Evolutionary conservation across 768 basidiomycete genomes (phyloP), one percentile per base, ranked within the genome.

Genomic region (Kondoa malvinella): DNA sequence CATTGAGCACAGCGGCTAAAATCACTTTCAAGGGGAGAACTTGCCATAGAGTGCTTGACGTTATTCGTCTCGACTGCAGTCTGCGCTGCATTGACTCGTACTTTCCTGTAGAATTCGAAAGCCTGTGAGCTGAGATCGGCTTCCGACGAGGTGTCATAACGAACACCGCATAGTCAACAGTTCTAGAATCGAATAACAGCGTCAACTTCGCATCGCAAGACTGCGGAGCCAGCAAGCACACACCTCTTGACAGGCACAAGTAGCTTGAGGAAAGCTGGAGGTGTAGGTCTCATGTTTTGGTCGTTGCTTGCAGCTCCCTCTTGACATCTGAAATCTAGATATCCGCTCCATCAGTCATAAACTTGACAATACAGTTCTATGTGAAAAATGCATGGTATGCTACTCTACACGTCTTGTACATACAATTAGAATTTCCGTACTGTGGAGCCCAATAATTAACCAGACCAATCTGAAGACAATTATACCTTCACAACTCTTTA

Each of bases 11-110:
- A 25, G 25, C 12, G n/a, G 57, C 57, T 25, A 21, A 21, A 59
- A 32, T 29, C 56, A 26, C 12, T 15, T 27, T 57, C n/a, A 14
- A 50, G 2, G 29, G 64, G 64, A 40, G n/a, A n/a, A 34, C 85
- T 72, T 71, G 92, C 94, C 92, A 99, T 96, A 1, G 91, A 92
- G 79, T 99, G 95, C 82, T 99, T 99, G 73, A 95, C 94, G 1
- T 72, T 72, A 77, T 87, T 91, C 67, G 88, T 86, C 81, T 99
- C 94, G 56, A 99, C 85, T 16, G 92, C 95, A 34, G 91, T 95
- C 75, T 95, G 90, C 72, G 87, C 85, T 3, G 91, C 84, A 76
- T 94, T 94, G 63, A 99, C 90, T 64, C 94, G 88, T 79, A 99
- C 95, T 82, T 96, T 97, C 78, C 78, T 79, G 63, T 70, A 67